phyloP scores from a whole-genome alignment of 2,329 filamentous ascomycete species.

The Ceratocystiopsis brevicomis region DNA sequence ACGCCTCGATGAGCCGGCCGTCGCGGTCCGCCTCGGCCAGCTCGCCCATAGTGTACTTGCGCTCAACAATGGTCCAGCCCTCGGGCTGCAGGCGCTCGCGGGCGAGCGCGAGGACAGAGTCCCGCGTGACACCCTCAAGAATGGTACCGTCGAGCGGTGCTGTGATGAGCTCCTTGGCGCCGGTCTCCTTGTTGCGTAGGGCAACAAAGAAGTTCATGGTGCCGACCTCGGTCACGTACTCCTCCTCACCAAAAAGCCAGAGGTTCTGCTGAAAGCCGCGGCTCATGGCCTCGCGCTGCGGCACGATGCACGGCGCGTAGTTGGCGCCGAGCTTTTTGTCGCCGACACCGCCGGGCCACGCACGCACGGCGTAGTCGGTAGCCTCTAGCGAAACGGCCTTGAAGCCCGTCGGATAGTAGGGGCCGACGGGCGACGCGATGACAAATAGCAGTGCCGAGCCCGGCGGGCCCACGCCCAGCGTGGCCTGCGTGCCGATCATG shows the following conservation, averaged over 20 bases:
- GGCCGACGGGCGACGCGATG: slow-evolving; percentile 89
- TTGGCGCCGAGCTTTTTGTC: slow-evolving; percentile 98
- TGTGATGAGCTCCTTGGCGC: slow-evolving; percentile 83
- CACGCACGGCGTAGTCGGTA: slow-evolving; percentile 88
- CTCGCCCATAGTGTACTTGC: slow-evolving; percentile 83
- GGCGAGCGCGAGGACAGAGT: slow-evolving; percentile 75
- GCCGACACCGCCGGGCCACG: slow-evolving; percentile 93
- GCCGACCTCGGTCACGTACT: slow-evolving; percentile 91
- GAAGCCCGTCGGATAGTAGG: slow-evolving; percentile 97
- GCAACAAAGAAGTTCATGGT: slow-evolving; percentile 98
- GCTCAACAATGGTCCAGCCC: slow-evolving; percentile 76
- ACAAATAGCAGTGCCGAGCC: slow-evolving; percentile 83
- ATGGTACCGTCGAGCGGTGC: slow-evolving; percentile 93
- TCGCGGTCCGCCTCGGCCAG: slow-evolving; percentile 64
- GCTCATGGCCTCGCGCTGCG: slow-evolving; percentile 77
- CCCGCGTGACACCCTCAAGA: slow-evolving; percentile 80
- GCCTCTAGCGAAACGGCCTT: slow-evolving; percentile 92
- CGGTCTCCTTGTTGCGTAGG: slow-evolving; percentile 67
- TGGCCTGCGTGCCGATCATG: slow-evolving; percentile 92
- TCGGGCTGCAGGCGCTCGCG: slow-evolving; percentile 64
- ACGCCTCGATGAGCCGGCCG: slow-evolving; percentile 77
- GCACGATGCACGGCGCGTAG: slow-evolving; percentile 98
- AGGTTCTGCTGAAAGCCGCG: slow-evolving; percentile 95
- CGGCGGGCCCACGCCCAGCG: slow-evolving; percentile 80
- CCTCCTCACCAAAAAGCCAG: slow-evolving; percentile 91